Conservation (phyloP, 345 rosid species). For the Cardiospermum halicacabum region DNA sequence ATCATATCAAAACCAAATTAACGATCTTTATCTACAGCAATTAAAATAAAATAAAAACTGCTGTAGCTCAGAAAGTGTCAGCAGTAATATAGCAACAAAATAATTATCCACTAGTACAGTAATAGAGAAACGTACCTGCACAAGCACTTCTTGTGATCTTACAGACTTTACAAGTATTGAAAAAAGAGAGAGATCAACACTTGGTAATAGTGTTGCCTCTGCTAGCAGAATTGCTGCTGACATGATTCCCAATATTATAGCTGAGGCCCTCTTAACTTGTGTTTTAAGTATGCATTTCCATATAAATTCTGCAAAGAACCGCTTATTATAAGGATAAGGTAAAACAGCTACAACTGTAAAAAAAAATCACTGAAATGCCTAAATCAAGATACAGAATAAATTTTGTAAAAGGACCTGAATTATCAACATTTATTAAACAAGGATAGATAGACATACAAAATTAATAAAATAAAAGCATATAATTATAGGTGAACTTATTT, state of each 20-base stretch:
- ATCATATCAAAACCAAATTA: no score
- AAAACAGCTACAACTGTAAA: not conserved
- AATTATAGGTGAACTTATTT: no score
- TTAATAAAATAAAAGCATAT: no score
- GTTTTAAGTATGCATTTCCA: conserved; percentile 81
- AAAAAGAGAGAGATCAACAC: conserved; percentile 86
- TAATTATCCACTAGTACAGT: not conserved
- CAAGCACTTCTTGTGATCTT: conserved; percentile 62
- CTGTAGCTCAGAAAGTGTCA: not conserved
- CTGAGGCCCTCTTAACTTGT: conserved; percentile 62
- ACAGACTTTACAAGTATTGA: conserved; percentile 82
- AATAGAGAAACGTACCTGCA: conserved; percentile 49
- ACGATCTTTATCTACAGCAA: no score
- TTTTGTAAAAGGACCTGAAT: not conserved
- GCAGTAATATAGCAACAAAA: not conserved
- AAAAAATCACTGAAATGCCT: not conserved
- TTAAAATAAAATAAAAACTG: not conserved
- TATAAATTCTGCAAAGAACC: conserved; percentile 62
- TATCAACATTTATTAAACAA: not conserved
- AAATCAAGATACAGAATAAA: not conserved
- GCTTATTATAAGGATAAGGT: not conserved
- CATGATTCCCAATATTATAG: conserved; percentile 67
- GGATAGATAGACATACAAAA: not conserved
- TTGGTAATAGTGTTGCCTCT: conserved; percentile 84
- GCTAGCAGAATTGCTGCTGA: conserved; percentile 97